Percentiles rank a stretch among this genome's conserved stretches.
Conservation (phyloP, 352 stramenopile species). For the Sclerospora graminicola region DNA sequence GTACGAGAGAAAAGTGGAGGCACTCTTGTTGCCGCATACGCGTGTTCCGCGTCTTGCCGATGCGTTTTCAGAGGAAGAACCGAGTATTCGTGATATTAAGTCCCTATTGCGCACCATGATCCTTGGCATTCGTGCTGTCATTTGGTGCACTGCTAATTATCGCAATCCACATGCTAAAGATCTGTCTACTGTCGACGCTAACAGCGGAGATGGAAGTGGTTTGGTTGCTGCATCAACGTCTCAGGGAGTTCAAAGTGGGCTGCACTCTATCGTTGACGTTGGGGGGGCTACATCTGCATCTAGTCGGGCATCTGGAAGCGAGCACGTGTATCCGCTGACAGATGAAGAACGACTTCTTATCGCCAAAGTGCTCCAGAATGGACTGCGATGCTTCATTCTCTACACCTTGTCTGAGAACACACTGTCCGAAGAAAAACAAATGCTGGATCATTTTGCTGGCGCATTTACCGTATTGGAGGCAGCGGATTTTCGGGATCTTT, state of each 20-base stretch:
- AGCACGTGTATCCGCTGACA: constrained; percentile 81
- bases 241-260: constrained; percentile 8
- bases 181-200: constrained; percentile 67
- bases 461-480: constrained; percentile 95
- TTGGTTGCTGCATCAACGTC: constrained; percentile 10
- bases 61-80: constrained; percentile 61
- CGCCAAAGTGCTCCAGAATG: constrained; percentile 89
- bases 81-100: constrained; percentile 86
- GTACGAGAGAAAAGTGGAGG: constrained; percentile 72
- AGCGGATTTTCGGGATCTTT: constrained; percentile 88
- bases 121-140: constrained; percentile 94
- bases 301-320: constrained; percentile 9
- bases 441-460: constrained; percentile 94
- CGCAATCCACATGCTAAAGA: constrained; percentile 81
- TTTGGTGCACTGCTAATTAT: constrained; percentile 96
- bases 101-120: constrained; percentile 94
- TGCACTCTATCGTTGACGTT: constrained; percentile 15
- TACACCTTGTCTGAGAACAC: constrained; percentile 87
- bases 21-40: constrained; percentile 43
- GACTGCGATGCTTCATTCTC: constrained; percentile 88
- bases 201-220: constrained; percentile 23
- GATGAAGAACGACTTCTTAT: constrained; percentile 90
- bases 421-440: constrained; percentile 88
- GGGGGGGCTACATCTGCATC: constrained; percentile 1
- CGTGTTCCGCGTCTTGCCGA: constrained; percentile 38